Evolutionary conservation across 1,139 yeast species (phyloP).

Genomic region (Scheffersomyces lignicola): DNA sequence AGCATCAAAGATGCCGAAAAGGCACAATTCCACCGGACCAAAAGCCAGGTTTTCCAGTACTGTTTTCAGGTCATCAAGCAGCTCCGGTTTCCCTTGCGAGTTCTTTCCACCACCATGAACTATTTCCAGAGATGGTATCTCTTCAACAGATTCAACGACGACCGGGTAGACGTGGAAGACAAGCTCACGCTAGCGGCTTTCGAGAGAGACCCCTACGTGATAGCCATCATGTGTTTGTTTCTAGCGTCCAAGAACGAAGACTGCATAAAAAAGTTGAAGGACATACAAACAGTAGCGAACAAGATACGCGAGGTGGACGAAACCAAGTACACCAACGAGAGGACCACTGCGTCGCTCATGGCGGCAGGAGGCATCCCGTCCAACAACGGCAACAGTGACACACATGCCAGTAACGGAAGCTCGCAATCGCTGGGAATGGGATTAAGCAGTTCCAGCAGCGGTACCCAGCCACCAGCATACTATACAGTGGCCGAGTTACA

Average conservation of each 20-base stretch:
- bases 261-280: constrained; percentile 77
- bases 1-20: constrained; percentile 53
- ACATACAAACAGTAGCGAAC: constrained; percentile 49
- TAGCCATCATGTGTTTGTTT: constrained; percentile 73
- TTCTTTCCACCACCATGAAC: constrained; percentile 66
- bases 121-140: constrained; percentile 72
- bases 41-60: constrained; percentile 54
- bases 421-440: constrained; percentile 5
- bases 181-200: constrained; percentile 8
- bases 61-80: constrained; percentile 52
- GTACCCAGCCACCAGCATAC: constrained; percentile 17
- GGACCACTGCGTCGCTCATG: background rate
- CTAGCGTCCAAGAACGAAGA: constrained; percentile 86
- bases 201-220: constrained; percentile 48
- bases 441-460: background rate
- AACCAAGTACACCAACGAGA: constrained; percentile 16
- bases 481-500: constrained; percentile 37
- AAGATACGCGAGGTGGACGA: constrained; percentile 36
- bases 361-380: constrained; percentile 2
- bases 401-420: constrained; percentile 19
- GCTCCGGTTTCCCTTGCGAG: constrained; percentile 65
- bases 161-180: constrained; percentile 20
- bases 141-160: constrained; percentile 50
- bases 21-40: constrained; percentile 49
- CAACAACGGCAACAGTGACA: constrained; percentile 12